Conservation (phyloP, 2,329 filamentous ascomycete species). For the Triangularia setosa region DNA sequence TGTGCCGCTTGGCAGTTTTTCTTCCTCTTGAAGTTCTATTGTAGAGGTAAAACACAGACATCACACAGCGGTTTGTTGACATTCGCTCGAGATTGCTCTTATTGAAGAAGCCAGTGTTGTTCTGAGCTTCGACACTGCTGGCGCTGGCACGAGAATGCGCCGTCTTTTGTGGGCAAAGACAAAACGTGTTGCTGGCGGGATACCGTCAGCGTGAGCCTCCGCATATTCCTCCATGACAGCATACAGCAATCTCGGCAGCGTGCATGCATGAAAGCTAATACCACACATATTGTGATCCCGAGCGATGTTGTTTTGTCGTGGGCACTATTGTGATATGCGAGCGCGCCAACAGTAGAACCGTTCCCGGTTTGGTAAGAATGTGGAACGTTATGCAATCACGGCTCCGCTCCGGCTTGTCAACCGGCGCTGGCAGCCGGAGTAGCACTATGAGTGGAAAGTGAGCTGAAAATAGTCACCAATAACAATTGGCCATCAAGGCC, state of each 20-base stretch:
- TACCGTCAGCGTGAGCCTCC: not conserved
- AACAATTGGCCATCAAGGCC: not conserved
- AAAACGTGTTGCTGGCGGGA: not conserved
- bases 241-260: slow-evolving; percentile 18
- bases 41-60: not conserved
- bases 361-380: slow-evolving; percentile 13
- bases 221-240: slow-evolving; percentile 6
- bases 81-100: not conserved
- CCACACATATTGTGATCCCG: slow-evolving; percentile 2
- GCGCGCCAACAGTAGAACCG: slow-evolving; percentile 2
- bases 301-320: slow-evolving; percentile 3
- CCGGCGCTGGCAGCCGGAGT: slow-evolving; percentile 14
- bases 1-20: not conserved
- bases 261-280: slow-evolving; percentile 11
- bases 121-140: not conserved
- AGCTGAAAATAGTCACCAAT: slow-evolving; percentile 24
- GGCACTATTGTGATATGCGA: not conserved
- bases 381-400: slow-evolving; percentile 12
- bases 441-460: slow-evolving; percentile 9
- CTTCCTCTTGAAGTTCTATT: not conserved
- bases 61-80: not conserved
- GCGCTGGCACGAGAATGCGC: not conserved
- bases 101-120: not conserved
- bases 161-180: not conserved
- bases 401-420: slow-evolving; percentile 15